Evolutionary conservation across 2,329 filamentous ascomycete genomes (phyloP).

Genomic region (Chaetomium strumarium): DNA sequence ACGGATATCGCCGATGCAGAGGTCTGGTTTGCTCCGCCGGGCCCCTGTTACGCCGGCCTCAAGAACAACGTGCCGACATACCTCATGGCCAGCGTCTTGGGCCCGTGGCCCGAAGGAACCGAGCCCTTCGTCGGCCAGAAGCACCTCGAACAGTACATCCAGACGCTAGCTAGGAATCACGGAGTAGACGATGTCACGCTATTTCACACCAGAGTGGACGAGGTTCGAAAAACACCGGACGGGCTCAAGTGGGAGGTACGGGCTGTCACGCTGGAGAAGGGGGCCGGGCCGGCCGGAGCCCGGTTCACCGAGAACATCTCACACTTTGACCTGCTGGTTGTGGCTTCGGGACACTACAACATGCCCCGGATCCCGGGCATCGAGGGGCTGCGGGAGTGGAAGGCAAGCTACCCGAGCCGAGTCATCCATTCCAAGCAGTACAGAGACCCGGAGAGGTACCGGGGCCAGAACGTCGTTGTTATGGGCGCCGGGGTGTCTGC

Average conservation of each 20-base stretch:
- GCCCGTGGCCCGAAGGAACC: constrained; percentile 53
- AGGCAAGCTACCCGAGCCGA: constrained; percentile 42
- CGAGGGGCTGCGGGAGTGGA: constrained; percentile 53
- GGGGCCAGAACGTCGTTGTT: constrained; percentile 40
- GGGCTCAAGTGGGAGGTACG: constrained; percentile 44
- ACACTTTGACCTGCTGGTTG: constrained; percentile 58
- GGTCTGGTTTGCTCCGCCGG: constrained; percentile 26
- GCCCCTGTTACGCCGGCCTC: constrained; percentile 51
- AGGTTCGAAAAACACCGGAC: constrained; percentile 38
- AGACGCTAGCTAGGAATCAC: constrained; percentile 46
- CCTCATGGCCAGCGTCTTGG: constrained; percentile 38
- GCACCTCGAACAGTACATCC: constrained; percentile 54
- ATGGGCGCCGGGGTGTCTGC: constrained; percentile 47
- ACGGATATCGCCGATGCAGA: constrained; percentile 32
- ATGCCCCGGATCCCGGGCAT: constrained; percentile 57
- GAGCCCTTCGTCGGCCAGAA: constrained; percentile 53
- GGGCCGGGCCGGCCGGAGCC: constrained; percentile 17
- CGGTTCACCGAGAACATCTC: constrained; percentile 28
- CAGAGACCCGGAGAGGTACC: constrained; percentile 46
- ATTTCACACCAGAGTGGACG: constrained; percentile 56
- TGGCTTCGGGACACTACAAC: constrained; percentile 63
- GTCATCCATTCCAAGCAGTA: constrained; percentile 70
- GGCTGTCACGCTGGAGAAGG: constrained; percentile 38
- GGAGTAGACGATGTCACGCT: constrained; percentile 45
- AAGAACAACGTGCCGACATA: constrained; percentile 71